phyloP scores from a whole-genome alignment of 75 land plant genomes.

The Chamaecyparis obtusa region DNA sequence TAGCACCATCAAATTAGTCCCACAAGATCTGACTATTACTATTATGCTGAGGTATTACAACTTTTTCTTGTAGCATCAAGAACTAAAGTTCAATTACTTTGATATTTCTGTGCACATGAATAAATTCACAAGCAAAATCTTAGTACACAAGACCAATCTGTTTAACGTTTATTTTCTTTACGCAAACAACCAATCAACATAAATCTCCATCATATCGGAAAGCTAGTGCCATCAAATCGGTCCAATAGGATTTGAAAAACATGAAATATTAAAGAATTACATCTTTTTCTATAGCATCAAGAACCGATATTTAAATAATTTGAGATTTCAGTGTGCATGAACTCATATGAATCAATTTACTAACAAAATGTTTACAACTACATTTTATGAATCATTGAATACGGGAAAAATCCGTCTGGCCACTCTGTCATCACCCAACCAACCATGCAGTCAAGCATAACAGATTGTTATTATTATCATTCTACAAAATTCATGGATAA shows the following conservation, averaged over 20 bases:
- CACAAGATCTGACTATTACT: too few relatives aligned
- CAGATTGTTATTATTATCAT: not conserved
- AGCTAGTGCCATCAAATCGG: not conserved
- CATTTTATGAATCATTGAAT: not conserved
- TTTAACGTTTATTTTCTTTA: too few relatives aligned
- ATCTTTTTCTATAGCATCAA: not conserved
- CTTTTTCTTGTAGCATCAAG: not conserved
- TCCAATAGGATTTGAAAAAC: not conserved
- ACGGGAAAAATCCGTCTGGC: not conserved
- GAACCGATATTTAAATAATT: not conserved
- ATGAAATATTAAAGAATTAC: not conserved
- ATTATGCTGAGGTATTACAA: not conserved
- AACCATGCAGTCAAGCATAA: not conserved
- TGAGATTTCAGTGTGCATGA: not conserved
- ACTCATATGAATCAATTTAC: too few relatives aligned
- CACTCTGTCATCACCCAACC: not conserved
- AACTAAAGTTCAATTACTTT: not conserved
- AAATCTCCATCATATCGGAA: too few relatives aligned
- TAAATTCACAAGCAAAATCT: too few relatives aligned
- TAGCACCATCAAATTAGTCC: too few relatives aligned
- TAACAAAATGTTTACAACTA: not conserved
- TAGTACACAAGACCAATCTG: too few relatives aligned
- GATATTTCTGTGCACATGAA: too few relatives aligned
- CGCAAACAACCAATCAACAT: not conserved
- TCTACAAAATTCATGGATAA: not conserved